A percentile compares a stretch with the other conserved stretches of the same genome.
These are phyloP conservation scores for Dactylellina drechsleri DNA, from an alignment of 2,329 filamentous ascomycete genomes.

Conservation along the genomic window DNA sequence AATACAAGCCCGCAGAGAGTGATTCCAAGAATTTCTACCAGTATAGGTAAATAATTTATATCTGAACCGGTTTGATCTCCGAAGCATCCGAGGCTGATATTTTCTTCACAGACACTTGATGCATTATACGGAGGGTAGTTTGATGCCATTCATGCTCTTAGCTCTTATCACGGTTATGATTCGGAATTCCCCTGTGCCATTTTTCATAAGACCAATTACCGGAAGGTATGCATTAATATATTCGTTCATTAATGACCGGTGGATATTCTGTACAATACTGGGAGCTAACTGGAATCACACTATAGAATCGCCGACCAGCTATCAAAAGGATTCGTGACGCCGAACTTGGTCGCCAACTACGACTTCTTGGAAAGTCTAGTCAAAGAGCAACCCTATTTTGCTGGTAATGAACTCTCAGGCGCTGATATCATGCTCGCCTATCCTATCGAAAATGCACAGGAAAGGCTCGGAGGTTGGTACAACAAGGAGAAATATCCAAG, in stretches of 20 bases:
- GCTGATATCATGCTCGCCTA: slow-evolving; percentile 57
- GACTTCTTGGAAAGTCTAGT: slow-evolving; percentile 57
- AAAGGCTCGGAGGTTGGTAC: slow-evolving; percentile 45
- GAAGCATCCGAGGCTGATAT: background rate
- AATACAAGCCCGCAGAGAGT: slow-evolving; percentile 70
- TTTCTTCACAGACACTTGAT: slow-evolving; percentile 67
- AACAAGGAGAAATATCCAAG: slow-evolving; percentile 56
- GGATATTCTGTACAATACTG: background rate
- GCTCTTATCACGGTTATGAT: slow-evolving; percentile 71
- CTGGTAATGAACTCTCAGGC: slow-evolving; percentile 56
- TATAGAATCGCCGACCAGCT: slow-evolving; percentile 39
- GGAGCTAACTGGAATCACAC: background rate
- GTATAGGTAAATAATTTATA: slow-evolving; percentile 61
- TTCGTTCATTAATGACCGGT: background rate
- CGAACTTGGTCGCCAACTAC: slow-evolving; percentile 56
- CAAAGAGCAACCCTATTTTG: slow-evolving; percentile 53
- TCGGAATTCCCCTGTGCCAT: slow-evolving; percentile 69
- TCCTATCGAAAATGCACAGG: slow-evolving; percentile 54
- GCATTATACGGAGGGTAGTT: slow-evolving; percentile 84
- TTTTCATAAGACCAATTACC: slow-evolving; percentile 75
- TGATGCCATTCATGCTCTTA: slow-evolving; percentile 78
- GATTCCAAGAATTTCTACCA: slow-evolving; percentile 67
- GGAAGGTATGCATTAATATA: slow-evolving; percentile 58
- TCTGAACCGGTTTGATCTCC: background rate
- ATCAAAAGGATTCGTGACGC: slow-evolving; percentile 53